A percentile compares a stretch with the other conserved stretches of the same genome.
Conservation (phyloP, 2,329 filamentous ascomycete genomes). For the Colletotrichum acutatum region DNA sequence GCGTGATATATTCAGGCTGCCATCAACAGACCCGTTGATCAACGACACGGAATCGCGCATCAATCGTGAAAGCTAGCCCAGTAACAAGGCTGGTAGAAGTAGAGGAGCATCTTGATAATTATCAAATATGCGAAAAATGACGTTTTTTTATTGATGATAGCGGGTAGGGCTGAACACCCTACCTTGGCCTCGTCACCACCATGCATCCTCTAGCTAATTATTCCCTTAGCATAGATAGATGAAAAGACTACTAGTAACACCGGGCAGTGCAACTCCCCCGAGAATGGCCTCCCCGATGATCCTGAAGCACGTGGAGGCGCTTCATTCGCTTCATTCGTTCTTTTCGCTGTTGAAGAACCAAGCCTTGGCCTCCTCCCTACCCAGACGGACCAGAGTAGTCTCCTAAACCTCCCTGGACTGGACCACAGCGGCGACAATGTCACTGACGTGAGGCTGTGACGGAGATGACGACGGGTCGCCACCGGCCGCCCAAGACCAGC, state of each 20-base stretch:
- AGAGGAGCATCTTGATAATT: background rate
- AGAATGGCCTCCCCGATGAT: background rate
- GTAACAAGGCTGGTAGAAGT: background rate
- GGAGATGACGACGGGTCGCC: background rate
- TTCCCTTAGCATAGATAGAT: no score
- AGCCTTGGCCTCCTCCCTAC: background rate
- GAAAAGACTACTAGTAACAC: no score
- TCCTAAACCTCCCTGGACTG: conserved; percentile 28
- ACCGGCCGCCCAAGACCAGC: conserved; percentile 46
- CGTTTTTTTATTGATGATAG: background rate
- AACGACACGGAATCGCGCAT: background rate
- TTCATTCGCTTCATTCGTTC: background rate
- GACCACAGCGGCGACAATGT: conserved; percentile 30
- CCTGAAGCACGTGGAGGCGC: background rate
- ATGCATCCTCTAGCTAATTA: no score
- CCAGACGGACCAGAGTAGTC: background rate
- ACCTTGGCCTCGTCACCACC: no score
- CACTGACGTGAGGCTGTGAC: conserved; percentile 1
- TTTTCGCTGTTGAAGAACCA: background rate
- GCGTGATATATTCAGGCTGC: background rate
- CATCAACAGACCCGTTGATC: background rate
- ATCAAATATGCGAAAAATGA: background rate
- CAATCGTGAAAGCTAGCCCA: background rate
- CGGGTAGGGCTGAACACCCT: background rate
- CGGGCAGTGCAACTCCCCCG: no score